phyloP scores from a whole-genome alignment of 2,329 filamentous ascomycete genomes.

The Rhynchosporium agropyri region DNA sequence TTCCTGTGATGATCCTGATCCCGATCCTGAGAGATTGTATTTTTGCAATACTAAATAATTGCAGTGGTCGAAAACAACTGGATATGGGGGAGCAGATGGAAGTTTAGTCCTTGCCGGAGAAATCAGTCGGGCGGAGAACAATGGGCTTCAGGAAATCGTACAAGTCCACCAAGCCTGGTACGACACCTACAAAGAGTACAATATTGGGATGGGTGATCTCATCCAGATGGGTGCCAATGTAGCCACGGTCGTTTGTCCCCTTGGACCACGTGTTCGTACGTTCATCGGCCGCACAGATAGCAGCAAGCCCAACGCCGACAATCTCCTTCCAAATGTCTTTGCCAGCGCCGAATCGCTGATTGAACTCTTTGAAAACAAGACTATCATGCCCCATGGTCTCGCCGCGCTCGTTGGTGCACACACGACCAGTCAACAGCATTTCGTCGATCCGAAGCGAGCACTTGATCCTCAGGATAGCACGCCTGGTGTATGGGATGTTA shows the following conservation, averaged over 20 bases:
- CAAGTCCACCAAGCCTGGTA: constrained; percentile 40
- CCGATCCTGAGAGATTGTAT: no score
- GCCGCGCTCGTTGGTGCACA: constrained; percentile 59
- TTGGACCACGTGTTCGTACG: constrained; percentile 55
- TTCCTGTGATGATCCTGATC: no score
- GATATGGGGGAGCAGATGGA: constrained; percentile 51
- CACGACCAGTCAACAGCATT: constrained; percentile 51
- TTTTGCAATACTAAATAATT: no score
- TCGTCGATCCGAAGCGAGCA: constrained; percentile 51
- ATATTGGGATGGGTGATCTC: constrained; percentile 56
- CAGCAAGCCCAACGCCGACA: constrained; percentile 45
- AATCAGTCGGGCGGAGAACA: constrained; percentile 47
- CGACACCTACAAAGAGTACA: constrained; percentile 45
- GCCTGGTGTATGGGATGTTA: constrained; percentile 53
- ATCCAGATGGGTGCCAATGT: constrained; percentile 51
- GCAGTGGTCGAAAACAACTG: constrained; percentile 45
- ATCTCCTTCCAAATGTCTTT: constrained; percentile 49
- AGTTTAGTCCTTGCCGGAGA: constrained; percentile 48
- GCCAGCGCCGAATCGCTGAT: constrained; percentile 48
- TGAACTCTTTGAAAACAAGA: constrained; percentile 52
- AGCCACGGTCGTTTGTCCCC: constrained; percentile 48
- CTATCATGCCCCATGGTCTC: constrained; percentile 54
- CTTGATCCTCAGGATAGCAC: constrained; percentile 56
- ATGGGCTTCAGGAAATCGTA: constrained; percentile 51
- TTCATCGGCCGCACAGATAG: constrained; percentile 56